phyloP scores from a whole-genome alignment of 768 basidiomycete genomes.

The Mycena alexandri region DNA sequence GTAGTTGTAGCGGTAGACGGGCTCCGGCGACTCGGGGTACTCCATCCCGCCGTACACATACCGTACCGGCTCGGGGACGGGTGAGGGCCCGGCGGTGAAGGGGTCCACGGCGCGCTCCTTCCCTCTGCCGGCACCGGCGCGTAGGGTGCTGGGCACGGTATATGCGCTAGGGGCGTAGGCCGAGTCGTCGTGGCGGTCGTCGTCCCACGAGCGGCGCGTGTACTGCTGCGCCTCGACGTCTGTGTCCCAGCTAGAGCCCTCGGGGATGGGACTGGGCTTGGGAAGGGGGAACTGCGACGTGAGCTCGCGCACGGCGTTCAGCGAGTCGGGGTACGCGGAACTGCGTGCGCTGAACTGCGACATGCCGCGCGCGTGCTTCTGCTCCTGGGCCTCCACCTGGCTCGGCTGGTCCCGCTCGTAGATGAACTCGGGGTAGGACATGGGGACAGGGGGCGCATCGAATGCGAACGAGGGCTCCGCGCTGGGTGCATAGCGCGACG shows the following conservation, averaged over 20 bases:
- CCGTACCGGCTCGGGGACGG: conserved; percentile 5
- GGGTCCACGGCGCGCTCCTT: background rate
- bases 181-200: background rate
- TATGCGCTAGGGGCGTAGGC: too few relatives aligned
- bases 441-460: conserved; percentile 21
- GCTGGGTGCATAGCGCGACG: conserved; percentile 35
- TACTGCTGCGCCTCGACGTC: conserved; percentile 25
- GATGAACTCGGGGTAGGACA: conserved; percentile 30
- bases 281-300: conserved; percentile 65
- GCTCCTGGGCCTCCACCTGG: background rate
- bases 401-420: conserved; percentile 16
- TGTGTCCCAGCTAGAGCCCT: conserved; percentile 21
- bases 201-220: conserved; percentile 6
- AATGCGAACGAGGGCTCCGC: conserved; percentile 32
- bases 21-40: conserved; percentile 28
- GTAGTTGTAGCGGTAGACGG: conserved; percentile 34
- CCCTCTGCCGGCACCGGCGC: too few relatives aligned
- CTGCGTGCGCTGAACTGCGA: conserved; percentile 40
- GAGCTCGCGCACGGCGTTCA: conserved; percentile 63
- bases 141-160: too few relatives aligned
- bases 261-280: conserved; percentile 15
- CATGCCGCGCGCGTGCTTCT: conserved; percentile 27
- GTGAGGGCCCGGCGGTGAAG: conserved; percentile 5
- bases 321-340: conserved; percentile 55
- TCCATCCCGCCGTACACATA: conserved; percentile 31